Conservation (phyloP, 2,329 filamentous ascomycete species). For the Cytospora chrysosperma region DNA sequence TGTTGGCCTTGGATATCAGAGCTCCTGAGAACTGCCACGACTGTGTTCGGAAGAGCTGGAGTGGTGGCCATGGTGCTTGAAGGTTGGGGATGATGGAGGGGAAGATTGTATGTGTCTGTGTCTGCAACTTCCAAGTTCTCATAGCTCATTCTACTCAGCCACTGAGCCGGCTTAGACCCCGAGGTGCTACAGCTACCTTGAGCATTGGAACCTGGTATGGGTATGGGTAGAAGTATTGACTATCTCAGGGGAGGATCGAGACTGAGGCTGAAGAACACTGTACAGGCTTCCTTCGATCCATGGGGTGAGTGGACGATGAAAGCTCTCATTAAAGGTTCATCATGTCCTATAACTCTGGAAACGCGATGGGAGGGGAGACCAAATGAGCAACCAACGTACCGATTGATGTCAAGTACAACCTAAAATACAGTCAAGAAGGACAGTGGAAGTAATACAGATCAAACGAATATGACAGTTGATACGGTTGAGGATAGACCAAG, state of each 20-base stretch:
- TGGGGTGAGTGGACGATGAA: not conserved
- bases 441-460: not conserved
- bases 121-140: not conserved
- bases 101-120: not conserved
- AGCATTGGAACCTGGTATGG: not conserved
- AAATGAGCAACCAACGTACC: not conserved
- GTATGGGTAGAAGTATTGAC: no score
- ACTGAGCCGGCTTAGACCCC: not conserved
- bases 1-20: not conserved
- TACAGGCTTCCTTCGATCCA: not conserved
- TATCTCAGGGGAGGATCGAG: no score
- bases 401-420: conserved; percentile 2
- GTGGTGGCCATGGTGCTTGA: not conserved
- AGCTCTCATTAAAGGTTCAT: not conserved
- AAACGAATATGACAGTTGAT: not conserved
- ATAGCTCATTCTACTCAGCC: not conserved
- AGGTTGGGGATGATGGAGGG: not conserved
- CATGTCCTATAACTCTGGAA: not conserved
- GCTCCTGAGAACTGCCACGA: not conserved
- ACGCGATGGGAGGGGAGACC: not conserved
- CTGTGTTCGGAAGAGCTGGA: not conserved
- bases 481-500: not conserved
- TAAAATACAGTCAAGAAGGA: conserved; percentile 8
- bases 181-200: not conserved
- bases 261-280: no score